A percentile compares a stretch with the other conserved stretches of the same genome.
These are phyloP conservation scores for Phyllosticta capitalensis DNA, from an alignment of 2,329 filamentous ascomycete species.

Conservation along the genomic window DNA sequence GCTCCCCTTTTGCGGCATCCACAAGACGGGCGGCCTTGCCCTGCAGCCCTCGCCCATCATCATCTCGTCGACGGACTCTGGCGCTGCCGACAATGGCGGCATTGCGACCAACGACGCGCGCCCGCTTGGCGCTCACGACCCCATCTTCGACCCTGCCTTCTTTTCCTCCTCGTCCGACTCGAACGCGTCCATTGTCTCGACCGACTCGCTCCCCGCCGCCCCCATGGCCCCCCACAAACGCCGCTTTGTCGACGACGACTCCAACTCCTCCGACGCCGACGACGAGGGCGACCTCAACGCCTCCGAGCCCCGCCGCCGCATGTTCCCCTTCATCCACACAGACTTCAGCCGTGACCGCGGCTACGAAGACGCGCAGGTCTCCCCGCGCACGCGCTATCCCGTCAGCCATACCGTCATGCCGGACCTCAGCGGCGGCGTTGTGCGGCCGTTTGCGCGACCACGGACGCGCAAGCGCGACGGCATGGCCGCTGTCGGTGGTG, in stretches of 20 bases:
- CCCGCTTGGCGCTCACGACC: neutral
- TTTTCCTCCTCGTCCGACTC: constrained; percentile 26
- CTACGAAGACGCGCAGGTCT: constrained; percentile 28
- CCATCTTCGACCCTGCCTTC: constrained; percentile 21
- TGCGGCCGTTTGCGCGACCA: constrained; percentile 25
- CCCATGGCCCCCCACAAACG: constrained; percentile 30
- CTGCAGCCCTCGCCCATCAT: constrained; percentile 18
- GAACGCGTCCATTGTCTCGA: constrained; percentile 20
- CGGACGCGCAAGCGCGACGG: constrained; percentile 25
- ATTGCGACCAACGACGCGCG: constrained; percentile 16
- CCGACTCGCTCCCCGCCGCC: constrained; percentile 16
- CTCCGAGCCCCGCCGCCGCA: neutral
- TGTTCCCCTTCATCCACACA: constrained; percentile 13
- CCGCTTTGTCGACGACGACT: constrained; percentile 30
- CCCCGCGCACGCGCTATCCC: constrained; percentile 20
- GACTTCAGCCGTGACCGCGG: constrained; percentile 18
- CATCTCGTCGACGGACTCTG: constrained; percentile 22
- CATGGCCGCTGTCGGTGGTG: constrained; percentile 12
- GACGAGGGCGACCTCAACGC: neutral
- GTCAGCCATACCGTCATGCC: constrained; percentile 12
- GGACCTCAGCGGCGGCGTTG: constrained; percentile 1
- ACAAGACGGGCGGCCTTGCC: constrained; percentile 55
- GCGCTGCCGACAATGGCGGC: constrained; percentile 32
- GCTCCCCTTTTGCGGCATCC: constrained; percentile 69
- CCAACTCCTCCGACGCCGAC: constrained; percentile 18